phyloP scores from a whole-genome alignment of 345 rosid genomes.

The Salix viminalis region DNA sequence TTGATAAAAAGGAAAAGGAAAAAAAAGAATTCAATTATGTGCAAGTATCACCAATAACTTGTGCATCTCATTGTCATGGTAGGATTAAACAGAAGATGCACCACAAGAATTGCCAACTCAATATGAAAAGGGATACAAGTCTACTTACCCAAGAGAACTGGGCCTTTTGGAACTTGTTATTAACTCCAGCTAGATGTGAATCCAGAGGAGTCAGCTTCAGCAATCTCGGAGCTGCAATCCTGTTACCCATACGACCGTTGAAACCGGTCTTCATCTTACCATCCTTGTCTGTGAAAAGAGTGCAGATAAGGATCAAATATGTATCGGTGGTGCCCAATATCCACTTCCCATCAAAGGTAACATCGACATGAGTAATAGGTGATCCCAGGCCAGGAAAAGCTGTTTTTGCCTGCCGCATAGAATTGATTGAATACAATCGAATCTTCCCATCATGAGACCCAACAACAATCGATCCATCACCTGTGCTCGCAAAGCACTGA shows the following conservation, averaged over 20 bases:
- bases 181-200: conserved; percentile 80
- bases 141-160: conserved; percentile 92
- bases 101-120: not conserved
- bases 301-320: conserved; percentile 81
- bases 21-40: not conserved
- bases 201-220: conserved; percentile 82
- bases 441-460: conserved; percentile 98
- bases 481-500: conserved; percentile 96
- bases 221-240: conserved; percentile 91
- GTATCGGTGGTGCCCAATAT: conserved; percentile 94
- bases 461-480: conserved; percentile 96
- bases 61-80: not conserved
- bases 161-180: conserved; percentile 81
- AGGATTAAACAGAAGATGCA: not conserved
- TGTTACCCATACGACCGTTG: conserved; percentile 94
- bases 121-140: not conserved
- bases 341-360: conserved; percentile 97
- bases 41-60: not conserved
- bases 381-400: conserved; percentile 99
- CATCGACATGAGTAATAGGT: conserved; percentile 92
- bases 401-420: conserved; percentile 97
- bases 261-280: conserved; percentile 93
- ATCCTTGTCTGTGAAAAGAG: conserved; percentile 77
- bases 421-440: conserved; percentile 71
- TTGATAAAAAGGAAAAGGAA: not conserved